Conservation (phyloP, 2,329 filamentous ascomycete species). For the Alternaria alternata region DNA sequence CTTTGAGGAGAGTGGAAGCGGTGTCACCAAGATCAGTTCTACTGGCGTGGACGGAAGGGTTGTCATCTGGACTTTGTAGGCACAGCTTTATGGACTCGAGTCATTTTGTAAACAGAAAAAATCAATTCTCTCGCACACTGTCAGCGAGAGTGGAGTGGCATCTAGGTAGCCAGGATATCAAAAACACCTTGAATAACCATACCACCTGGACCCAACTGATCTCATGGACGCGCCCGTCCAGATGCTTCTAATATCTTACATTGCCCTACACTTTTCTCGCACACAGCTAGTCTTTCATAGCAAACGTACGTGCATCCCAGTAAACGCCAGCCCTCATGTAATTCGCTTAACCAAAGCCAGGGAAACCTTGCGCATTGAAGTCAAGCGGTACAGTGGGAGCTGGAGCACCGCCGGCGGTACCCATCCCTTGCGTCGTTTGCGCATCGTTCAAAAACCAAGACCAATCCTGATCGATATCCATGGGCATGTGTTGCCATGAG, state of each 20-base stretch:
- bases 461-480: slow-evolving; percentile 55
- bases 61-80: slow-evolving; percentile 57
- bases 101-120: background rate
- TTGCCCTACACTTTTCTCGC: background rate
- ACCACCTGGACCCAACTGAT: background rate
- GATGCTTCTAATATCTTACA: slow-evolving; percentile 10
- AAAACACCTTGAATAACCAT: background rate
- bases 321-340: background rate
- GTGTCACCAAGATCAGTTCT: slow-evolving; percentile 81
- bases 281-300: background rate
- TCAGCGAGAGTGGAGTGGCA: slow-evolving; percentile 25
- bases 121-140: slow-evolving; percentile 12
- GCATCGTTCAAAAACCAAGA: slow-evolving; percentile 51
- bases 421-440: slow-evolving; percentile 22
- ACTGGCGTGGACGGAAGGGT: slow-evolving; percentile 59
- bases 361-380: slow-evolving; percentile 34
- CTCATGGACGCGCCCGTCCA: background rate
- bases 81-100: background rate
- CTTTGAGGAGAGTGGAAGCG: slow-evolving; percentile 71
- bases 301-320: background rate
- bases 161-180: slow-evolving; percentile 16
- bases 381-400: slow-evolving; percentile 16
- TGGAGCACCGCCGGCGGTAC: background rate
- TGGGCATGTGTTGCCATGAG: slow-evolving; percentile 51
- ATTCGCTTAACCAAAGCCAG: slow-evolving; percentile 32